Evolutionary conservation across 176 grass and related monocot species (phyloP).

Genomic region (Hyparrhenia diplandra): DNA sequence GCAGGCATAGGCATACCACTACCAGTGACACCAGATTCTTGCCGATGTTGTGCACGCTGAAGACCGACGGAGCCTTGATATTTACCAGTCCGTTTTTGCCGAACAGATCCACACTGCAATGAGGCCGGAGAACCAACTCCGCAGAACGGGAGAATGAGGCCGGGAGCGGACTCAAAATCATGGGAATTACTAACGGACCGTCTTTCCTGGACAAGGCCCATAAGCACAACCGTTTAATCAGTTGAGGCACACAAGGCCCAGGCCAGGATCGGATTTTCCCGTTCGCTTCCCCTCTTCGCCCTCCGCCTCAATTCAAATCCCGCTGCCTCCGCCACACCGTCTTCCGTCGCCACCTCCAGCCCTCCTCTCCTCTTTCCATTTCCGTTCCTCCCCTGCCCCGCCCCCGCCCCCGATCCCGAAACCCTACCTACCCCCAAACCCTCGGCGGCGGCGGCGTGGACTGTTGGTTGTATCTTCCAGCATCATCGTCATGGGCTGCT

Average conservation of each 20-base stretch:
- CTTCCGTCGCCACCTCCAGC: not conserved
- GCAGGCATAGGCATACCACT: too few species aligned
- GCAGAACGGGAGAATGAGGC: too few species aligned
- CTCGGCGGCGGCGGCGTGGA: not conserved
- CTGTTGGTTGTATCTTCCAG: not conserved
- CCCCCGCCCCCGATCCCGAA: slow-evolving; percentile 4
- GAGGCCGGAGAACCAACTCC: too few species aligned
- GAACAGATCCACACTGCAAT: too few species aligned
- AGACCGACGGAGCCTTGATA: too few species aligned
- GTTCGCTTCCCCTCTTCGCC: slow-evolving; percentile 1
- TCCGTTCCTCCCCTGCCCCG: not conserved
- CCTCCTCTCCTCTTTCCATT: not conserved
- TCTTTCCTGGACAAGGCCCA: not conserved
- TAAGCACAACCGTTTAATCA: not conserved
- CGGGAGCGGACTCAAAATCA: too few species aligned
- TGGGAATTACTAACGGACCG: not conserved
- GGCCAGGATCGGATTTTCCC: not conserved
- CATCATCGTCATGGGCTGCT: slow-evolving; percentile 46
- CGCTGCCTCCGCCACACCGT: not conserved
- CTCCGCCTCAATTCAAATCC: slow-evolving; percentile 31
- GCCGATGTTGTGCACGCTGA: too few species aligned
- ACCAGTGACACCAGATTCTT: too few species aligned
- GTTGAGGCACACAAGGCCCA: not conserved
- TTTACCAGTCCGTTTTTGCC: too few species aligned
- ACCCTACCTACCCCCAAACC: not conserved